Conservation (phyloP, 495 filamentous ascomycete species). For the Hypoxylon fuscum region DNA sequence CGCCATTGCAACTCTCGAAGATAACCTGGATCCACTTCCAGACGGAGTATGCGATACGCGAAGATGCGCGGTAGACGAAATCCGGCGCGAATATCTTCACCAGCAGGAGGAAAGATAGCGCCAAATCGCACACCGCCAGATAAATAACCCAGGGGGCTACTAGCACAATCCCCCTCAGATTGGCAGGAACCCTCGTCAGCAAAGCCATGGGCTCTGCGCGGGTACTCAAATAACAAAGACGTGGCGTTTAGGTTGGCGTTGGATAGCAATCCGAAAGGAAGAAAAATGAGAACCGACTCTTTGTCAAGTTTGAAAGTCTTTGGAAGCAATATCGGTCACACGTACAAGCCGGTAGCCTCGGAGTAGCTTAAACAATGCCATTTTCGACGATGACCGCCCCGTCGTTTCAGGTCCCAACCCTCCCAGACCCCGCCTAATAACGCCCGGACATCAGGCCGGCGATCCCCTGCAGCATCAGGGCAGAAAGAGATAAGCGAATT, state of each 20-base stretch:
- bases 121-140: conserved; percentile 58
- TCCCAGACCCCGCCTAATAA: conserved; percentile 3
- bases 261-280: background rate
- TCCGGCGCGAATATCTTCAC: conserved; percentile 57
- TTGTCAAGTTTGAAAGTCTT: conserved; percentile 1
- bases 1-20: conserved; percentile 59
- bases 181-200: conserved; percentile 30
- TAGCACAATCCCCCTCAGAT: conserved; percentile 55
- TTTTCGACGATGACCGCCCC: background rate
- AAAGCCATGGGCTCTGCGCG: conserved; percentile 21
- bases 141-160: conserved; percentile 59
- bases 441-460: conserved; percentile 5
- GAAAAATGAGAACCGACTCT: background rate
- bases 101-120: conserved; percentile 61
- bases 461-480: conserved; percentile 21
- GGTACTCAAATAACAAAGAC: background rate
- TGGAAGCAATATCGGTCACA: conserved; percentile 1
- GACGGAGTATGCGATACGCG: conserved; percentile 56
- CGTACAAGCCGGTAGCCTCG: background rate
- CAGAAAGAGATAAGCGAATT: conserved; percentile 5
- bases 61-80: conserved; percentile 58
- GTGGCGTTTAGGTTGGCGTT: background rate
- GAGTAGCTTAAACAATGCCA: background rate
- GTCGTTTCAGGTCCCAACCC: conserved; percentile 17
- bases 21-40: conserved; percentile 64